Evolutionary conservation across 257 asterid species (phyloP).

Genomic region (Cordia subcordata): DNA sequence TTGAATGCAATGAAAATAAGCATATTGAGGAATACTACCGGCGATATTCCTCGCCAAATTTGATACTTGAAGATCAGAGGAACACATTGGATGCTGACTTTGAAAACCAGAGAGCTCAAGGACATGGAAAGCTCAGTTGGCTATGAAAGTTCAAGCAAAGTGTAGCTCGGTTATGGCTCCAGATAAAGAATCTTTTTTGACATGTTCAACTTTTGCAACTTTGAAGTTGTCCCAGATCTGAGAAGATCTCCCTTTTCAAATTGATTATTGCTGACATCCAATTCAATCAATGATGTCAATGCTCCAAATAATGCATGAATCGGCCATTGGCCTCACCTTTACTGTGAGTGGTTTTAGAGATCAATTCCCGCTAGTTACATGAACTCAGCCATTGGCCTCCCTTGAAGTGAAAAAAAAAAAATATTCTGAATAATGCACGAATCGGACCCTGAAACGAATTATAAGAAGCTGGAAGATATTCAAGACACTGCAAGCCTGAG

Average conservation of each 20-base stretch:
- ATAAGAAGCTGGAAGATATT: constrained; percentile 4
- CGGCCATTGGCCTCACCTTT: too few species aligned
- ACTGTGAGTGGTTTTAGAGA: too few species aligned
- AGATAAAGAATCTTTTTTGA: constrained; percentile 11
- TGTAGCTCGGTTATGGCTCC: constrained; percentile 17
- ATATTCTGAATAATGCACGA: too few species aligned
- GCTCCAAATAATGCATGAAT: constrained; percentile 10
- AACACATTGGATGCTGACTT: constrained; percentile 12
- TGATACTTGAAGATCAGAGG: constrained; percentile 16
- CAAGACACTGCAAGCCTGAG: constrained; percentile 11
- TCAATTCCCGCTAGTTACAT: too few species aligned
- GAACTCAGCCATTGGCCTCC: too few species aligned
- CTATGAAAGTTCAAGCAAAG: constrained; percentile 5
- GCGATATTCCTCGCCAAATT: constrained; percentile 16
- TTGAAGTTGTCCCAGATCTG: constrained; percentile 15
- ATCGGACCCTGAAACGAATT: constrained; percentile 17
- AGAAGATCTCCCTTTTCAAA: constrained; percentile 10
- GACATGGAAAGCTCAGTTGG: constrained; percentile 5
- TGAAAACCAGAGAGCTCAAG: constrained; percentile 5
- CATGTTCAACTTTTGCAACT: constrained; percentile 4
- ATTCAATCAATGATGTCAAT: constrained; percentile 10
- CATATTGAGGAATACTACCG: constrained; percentile 23
- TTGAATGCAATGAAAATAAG: constrained; percentile 5
- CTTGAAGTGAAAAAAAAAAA: too few species aligned
- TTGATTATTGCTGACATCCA: constrained; percentile 17